Conservation (phyloP, 768 basidiomycete genomes). For the Lactarius tabidus region DNA sequence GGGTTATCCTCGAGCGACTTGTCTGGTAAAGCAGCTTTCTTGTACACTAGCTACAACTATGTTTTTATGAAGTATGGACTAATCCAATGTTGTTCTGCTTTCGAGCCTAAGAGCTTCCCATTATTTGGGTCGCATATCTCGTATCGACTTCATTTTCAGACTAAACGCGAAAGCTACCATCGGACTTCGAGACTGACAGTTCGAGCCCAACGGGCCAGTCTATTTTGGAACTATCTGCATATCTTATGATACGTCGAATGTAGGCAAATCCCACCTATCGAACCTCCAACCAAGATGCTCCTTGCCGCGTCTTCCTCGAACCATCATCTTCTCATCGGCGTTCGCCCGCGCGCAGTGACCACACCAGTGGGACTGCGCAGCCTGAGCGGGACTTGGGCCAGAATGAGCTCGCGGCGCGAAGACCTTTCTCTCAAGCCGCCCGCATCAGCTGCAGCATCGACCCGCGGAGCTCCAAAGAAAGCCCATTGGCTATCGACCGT, state of each 20-base stretch:
- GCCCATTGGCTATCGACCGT: not conserved
- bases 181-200: not conserved
- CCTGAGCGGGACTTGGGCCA: slow-evolving; percentile 12
- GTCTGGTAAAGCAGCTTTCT: not conserved
- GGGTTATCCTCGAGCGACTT: slow-evolving; percentile 6
- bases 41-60: slow-evolving; percentile 12
- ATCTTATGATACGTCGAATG: not conserved
- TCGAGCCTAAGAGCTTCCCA: not conserved
- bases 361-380: slow-evolving; percentile 1
- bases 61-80: slow-evolving; percentile 1
- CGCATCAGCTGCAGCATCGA: not conserved
- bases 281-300: slow-evolving; percentile 1
- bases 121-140: too few species aligned
- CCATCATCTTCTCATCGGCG: not conserved
- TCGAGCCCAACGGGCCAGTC: not conserved
- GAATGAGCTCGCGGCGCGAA: not conserved
- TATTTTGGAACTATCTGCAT: not conserved
- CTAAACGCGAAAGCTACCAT: not conserved
- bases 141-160: not conserved
- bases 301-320: not conserved
- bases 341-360: slow-evolving; percentile 8
- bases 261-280: not conserved
- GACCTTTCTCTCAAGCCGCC: not conserved
- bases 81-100: not conserved
- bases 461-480: not conserved